Evolutionary conservation across 495 filamentous ascomycete genomes (phyloP).

Genomic region (Lichenothelia convexa): DNA sequence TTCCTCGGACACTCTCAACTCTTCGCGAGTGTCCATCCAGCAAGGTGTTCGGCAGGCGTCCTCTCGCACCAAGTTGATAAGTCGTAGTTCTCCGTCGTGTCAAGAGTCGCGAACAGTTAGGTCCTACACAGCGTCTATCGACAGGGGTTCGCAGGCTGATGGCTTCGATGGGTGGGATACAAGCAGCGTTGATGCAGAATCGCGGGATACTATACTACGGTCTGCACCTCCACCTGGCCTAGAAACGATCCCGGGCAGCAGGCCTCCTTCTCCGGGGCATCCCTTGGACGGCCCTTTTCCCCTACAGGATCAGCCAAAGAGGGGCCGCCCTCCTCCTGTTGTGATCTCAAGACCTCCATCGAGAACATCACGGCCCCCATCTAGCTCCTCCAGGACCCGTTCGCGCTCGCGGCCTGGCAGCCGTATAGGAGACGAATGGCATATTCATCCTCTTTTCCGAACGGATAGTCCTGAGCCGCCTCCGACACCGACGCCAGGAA

Average conservation of each 20-base stretch:
- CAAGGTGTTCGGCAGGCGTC: constrained; percentile 6
- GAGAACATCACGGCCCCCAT: not conserved
- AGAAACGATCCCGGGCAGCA: constrained; percentile 39
- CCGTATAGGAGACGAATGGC: constrained; percentile 37
- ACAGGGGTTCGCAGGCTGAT: constrained; percentile 1
- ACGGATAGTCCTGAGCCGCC: constrained; percentile 54
- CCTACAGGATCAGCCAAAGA: not conserved
- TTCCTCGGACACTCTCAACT: not conserved
- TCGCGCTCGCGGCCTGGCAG: constrained; percentile 6
- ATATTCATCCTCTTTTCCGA: constrained; percentile 77
- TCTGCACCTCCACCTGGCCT: constrained; percentile 28
- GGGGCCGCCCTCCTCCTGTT: too few species aligned
- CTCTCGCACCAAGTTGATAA: constrained; percentile 5
- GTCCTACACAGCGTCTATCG: constrained; percentile 1
- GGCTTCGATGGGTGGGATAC: constrained; percentile 57
- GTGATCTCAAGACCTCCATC: not conserved
- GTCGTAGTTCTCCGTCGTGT: not conserved
- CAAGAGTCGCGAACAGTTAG: not conserved
- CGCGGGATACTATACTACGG: constrained; percentile 33
- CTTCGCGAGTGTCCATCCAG: constrained; percentile 3
- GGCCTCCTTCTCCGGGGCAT: constrained; percentile 25
- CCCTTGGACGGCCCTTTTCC: constrained; percentile 19
- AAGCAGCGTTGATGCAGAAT: constrained; percentile 38
- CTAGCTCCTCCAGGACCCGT: too few species aligned
- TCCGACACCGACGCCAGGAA: constrained; percentile 47